Evolutionary conservation across 2,329 filamentous ascomycete genomes (phyloP).

Genomic region (Thelonectria discophora): DNA sequence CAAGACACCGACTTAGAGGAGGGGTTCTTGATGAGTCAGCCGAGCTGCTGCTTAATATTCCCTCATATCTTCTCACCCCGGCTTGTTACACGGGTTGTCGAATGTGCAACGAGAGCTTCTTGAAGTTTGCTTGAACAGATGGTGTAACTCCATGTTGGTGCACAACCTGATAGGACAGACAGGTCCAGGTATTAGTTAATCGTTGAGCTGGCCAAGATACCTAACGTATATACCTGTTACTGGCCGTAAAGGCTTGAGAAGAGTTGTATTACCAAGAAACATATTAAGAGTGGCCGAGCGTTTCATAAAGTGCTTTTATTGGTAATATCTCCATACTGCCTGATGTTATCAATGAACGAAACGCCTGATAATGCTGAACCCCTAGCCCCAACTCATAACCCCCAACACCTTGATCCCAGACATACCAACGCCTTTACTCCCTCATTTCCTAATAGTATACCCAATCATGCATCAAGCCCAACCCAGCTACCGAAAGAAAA

Average conservation of each 20-base stretch:
- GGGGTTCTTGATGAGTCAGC: constrained; percentile 16
- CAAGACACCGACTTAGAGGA: not conserved
- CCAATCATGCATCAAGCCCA: not conserved
- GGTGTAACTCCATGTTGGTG: not conserved
- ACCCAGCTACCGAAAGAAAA: not conserved
- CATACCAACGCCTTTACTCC: too few relatives aligned
- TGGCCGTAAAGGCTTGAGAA: too few relatives aligned
- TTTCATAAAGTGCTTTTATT: too few relatives aligned
- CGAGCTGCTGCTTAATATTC: not conserved
- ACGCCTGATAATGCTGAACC: not conserved
- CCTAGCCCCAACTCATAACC: not conserved
- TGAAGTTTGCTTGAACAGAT: not conserved
- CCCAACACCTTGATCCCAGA: too few relatives aligned
- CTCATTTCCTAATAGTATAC: too few relatives aligned
- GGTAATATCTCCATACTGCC: not conserved
- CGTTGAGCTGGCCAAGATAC: too few relatives aligned
- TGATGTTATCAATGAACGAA: not conserved
- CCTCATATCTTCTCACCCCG: constrained; percentile 5
- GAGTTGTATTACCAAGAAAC: too few relatives aligned
- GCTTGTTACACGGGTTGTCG: not conserved
- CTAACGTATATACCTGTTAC: too few relatives aligned
- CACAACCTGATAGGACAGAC: not conserved
- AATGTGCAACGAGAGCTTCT: not conserved
- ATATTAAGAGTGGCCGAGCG: too few relatives aligned
- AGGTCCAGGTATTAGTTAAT: too few relatives aligned